A percentile compares a stretch with the other conserved stretches of the same genome.
phyloP scores from a whole-genome alignment of 768 basidiomycete species.

The Lentinula raphanica region DNA sequence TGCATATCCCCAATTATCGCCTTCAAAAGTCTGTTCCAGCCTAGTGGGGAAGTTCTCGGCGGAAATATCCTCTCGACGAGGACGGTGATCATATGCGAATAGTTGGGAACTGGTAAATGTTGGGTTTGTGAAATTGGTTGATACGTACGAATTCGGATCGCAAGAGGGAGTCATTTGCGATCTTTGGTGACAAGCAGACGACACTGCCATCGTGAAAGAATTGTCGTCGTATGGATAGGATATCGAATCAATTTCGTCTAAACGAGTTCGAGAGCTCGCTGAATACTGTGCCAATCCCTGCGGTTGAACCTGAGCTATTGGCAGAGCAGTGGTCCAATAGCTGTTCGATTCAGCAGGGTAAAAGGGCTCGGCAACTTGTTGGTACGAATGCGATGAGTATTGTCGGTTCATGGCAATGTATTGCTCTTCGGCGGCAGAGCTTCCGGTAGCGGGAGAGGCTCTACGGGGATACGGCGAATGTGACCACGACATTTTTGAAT shows the following conservation, averaged over 20 bases:
- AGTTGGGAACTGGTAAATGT: not conserved
- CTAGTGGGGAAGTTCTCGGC: not conserved
- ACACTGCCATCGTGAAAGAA: not conserved
- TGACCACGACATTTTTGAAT: not conserved
- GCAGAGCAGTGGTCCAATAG: not conserved
- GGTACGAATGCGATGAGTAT: not conserved
- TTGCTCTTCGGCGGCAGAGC: not conserved
- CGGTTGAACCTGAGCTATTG: not conserved
- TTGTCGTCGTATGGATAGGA: not conserved
- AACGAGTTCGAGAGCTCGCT: not conserved
- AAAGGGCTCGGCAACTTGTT: not conserved
- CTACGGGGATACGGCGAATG: not conserved
- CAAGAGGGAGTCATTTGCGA: not conserved
- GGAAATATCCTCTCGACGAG: not conserved
- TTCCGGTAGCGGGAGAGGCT: not conserved
- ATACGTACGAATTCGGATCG: not conserved
- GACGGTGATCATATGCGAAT: not conserved
- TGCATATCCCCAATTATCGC: not conserved
- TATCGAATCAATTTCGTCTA: not conserved
- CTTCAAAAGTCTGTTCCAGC: not conserved
- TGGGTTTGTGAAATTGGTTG: not conserved
- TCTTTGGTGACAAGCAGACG: not conserved
- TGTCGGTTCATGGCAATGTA: not conserved
- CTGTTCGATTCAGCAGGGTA: not conserved
- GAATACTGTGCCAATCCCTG: not conserved